phyloP scores from a whole-genome alignment of 176 grass and related monocot genomes.

The Zoysia pacifica region DNA sequence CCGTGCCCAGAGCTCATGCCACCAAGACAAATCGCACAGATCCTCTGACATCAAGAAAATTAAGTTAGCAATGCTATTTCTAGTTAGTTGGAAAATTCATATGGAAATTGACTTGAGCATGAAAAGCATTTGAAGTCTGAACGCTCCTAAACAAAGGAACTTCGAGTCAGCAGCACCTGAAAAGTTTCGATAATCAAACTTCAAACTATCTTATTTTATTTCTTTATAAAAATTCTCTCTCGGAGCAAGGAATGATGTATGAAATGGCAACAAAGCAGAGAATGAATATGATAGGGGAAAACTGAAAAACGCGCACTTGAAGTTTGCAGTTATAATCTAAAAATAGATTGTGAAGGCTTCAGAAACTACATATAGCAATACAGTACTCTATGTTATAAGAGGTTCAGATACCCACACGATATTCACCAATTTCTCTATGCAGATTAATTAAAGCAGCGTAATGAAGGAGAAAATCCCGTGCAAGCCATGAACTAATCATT shows the following conservation, averaged over 20 bases:
- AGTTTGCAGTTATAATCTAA: background rate
- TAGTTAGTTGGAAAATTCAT: background rate
- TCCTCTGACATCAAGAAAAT: conserved; percentile 47
- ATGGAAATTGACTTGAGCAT: background rate
- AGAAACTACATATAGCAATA: too few species aligned
- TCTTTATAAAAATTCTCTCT: background rate
- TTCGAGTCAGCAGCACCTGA: background rate
- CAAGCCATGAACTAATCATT: conserved; percentile 18
- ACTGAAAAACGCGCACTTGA: background rate
- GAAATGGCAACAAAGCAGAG: background rate
- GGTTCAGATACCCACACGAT: background rate
- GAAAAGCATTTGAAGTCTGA: background rate
- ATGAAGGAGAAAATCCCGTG: background rate
- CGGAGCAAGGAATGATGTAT: background rate
- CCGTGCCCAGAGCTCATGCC: conserved; percentile 62
- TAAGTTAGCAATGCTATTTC: conserved; percentile 10
- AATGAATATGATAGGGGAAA: background rate
- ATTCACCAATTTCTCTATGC: conserved; percentile 3
- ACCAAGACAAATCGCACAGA: conserved; percentile 70
- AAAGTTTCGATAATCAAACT: background rate
- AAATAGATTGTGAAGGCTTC: background rate
- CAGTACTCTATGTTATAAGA: background rate
- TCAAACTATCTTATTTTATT: background rate
- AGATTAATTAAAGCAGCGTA: background rate
- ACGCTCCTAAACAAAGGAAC: background rate